A percentile compares a stretch with the other conserved stretches of the same genome.
Conservation (phyloP, 768 basidiomycete species). For the Chalciporus piperatus region DNA sequence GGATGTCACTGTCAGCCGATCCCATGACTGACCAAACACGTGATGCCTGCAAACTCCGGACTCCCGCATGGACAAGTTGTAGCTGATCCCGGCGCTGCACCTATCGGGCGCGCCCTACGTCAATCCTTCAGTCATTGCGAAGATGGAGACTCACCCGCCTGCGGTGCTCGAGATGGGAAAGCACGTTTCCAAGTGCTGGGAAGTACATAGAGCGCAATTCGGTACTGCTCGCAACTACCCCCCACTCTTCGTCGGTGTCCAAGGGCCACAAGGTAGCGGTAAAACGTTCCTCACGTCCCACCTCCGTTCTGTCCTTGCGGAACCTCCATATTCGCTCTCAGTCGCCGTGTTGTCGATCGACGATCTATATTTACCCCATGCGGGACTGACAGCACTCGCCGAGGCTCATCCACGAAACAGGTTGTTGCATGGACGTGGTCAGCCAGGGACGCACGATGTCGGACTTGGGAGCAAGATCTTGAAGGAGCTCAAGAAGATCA, state of each 20-base stretch:
- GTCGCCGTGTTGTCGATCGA: conserved; percentile 74
- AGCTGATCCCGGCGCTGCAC: neutral
- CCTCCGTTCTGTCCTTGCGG: conserved; percentile 43
- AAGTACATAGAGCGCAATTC: conserved; percentile 26
- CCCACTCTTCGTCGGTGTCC: conserved; percentile 83
- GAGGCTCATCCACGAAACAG: conserved; percentile 47
- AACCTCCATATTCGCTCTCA: conserved; percentile 48
- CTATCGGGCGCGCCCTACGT: neutral
- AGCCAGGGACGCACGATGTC: conserved; percentile 90
- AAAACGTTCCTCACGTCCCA: conserved; percentile 78
- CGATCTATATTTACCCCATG: conserved; percentile 82
- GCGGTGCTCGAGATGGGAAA: conserved; percentile 37
- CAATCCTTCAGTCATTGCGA: conserved; percentile 13
- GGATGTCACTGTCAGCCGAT: neutral
- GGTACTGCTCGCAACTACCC: conserved; percentile 7
- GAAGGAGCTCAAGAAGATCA: conserved; percentile 43
- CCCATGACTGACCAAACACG: neutral
- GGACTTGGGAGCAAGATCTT: conserved; percentile 58
- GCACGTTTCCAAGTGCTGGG: conserved; percentile 40
- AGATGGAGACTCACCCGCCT: conserved; percentile 20
- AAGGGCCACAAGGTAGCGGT: conserved; percentile 93
- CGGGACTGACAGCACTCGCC: conserved; percentile 55
- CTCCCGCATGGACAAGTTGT: neutral
- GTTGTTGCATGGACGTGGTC: conserved; percentile 81
- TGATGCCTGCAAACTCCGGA: neutral